phyloP scores from a whole-genome alignment of 768 basidiomycete species.

The Gautieria morchelliformis region DNA sequence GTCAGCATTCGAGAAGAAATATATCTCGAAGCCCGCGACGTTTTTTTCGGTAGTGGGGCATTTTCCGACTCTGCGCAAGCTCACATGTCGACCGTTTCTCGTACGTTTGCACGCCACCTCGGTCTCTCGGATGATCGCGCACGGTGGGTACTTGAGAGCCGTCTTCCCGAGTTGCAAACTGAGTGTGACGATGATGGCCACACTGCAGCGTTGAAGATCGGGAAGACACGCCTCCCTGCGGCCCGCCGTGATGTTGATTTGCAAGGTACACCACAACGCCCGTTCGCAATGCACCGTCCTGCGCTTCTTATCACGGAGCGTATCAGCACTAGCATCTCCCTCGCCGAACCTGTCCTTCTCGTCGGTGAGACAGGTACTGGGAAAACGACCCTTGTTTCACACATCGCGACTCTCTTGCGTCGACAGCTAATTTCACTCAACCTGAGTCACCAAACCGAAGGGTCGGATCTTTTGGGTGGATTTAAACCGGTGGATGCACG shows the following conservation, averaged over 20 bases:
- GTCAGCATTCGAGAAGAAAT: constrained; percentile 73
- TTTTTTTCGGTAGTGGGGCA: constrained; percentile 75
- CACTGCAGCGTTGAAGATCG: constrained; percentile 47
- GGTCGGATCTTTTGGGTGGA: constrained; percentile 87
- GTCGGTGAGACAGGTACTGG: constrained; percentile 99
- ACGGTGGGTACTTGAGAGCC: constrained; percentile 57
- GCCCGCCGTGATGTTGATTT: constrained; percentile 26
- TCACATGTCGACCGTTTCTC: constrained; percentile 40
- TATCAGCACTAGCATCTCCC: constrained; percentile 61
- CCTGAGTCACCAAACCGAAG: constrained; percentile 92
- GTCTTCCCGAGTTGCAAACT: constrained; percentile 56
- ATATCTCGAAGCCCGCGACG: constrained; percentile 79
- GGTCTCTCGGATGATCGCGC: constrained; percentile 61
- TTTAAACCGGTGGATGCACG: constrained; percentile 93
- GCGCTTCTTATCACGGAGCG: constrained; percentile 72
- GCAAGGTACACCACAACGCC: constrained; percentile 29
- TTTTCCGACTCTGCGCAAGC: constrained; percentile 42
- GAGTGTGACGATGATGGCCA: constrained; percentile 61
- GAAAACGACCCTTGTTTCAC: constrained; percentile 87
- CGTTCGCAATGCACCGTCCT: constrained; percentile 85
- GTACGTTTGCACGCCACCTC: constrained; percentile 49
- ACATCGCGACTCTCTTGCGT: constrained; percentile 71
- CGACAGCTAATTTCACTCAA: constrained; percentile 82
- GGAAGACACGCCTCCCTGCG: constrained; percentile 50
- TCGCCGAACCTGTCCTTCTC: constrained; percentile 77